Base-by-base conservation (phyloP, 192 early-diverging fungal genomes). In the Coemansia pectinata region DNA sequence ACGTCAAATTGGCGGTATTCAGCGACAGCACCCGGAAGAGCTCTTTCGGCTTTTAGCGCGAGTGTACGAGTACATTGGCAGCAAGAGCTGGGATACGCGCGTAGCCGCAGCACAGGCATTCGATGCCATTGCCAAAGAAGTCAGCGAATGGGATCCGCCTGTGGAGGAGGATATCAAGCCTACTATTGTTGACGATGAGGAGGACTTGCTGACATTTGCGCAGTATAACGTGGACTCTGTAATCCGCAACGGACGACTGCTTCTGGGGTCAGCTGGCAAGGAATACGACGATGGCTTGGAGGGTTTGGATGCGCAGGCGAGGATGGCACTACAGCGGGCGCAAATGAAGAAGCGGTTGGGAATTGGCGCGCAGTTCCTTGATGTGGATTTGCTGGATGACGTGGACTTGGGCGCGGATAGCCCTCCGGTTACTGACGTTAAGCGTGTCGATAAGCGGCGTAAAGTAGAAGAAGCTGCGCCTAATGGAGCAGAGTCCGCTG, bases 11-110 rank as follows among this genome's bases (percentile, higher is more conserved):
- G 98, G 96, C 19, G 93, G 95, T 45, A 92, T 98, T 62, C 96
- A 98, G 78, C 90, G 89, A 65, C 93, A 96, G 70, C 93, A 98
- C 62, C 96, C 96, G 1, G 87, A 93, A 70, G 96, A 99, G 74
- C 86, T 98, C 27, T 94, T 92, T 73, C 88, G 89, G 55, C 86
- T 99, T 9, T 85, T 99, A 34, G 87, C 86, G 53, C 72, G 84
- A 41, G 76, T 77, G 14, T 69, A 83, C 72, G 76, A 69, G 33
- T 91, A 96, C 69, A 77, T 99, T 2, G 86, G 95, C 34, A 95
- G 90, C 74, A 90, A 90, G 73, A 88, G 87, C 68, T 99, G 98
- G 98, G 95, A 95, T 53, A 96, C 96, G 15, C 94, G 98, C 4
- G 88, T 91, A 38, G 98, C 98, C n/a, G 95, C 95, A 0, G 93